phyloP scores from a whole-genome alignment of 805 yeast species.

The Kluyveromyces starmeri region DNA sequence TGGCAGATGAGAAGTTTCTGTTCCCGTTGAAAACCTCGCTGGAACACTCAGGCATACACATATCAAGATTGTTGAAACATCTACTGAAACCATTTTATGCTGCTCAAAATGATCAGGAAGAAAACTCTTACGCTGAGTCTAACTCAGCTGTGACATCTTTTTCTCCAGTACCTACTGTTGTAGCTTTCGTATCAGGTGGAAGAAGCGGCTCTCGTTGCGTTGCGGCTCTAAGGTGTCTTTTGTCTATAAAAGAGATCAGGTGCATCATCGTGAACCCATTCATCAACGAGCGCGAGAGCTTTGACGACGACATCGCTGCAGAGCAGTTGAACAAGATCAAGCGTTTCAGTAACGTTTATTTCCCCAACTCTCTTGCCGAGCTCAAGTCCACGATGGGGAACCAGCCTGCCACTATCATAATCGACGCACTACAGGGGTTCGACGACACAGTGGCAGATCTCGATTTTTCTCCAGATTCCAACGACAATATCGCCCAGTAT shows the following conservation, averaged over 20 bases:
- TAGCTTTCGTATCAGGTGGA: constrained; percentile 4
- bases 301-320: constrained; percentile 24
- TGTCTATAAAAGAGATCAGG: constrained; percentile 1
- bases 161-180: neutral
- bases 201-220: constrained; percentile 4
- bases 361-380: constrained; percentile 25
- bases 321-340: constrained; percentile 49
- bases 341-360: constrained; percentile 12
- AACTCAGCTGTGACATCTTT: neutral
- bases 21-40: constrained; percentile 37
- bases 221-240: constrained; percentile 2
- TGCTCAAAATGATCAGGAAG: neutral
- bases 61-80: constrained; percentile 31
- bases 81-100: neutral
- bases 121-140: neutral
- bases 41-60: constrained; percentile 64
- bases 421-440: constrained; percentile 82
- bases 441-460: constrained; percentile 61
- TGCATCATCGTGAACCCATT: constrained; percentile 4
- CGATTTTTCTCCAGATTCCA: constrained; percentile 10
- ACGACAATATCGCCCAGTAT: constrained; percentile 22
- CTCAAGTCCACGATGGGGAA: constrained; percentile 26
- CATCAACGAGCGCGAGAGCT: constrained; percentile 1
- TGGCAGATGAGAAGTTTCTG: constrained; percentile 45
- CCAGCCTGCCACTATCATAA: constrained; percentile 64